A percentile compares a stretch with the other conserved stretches of the same genome.
Conservation (phyloP, 805 yeast genomes). For the Torulaspora franciscae region DNA sequence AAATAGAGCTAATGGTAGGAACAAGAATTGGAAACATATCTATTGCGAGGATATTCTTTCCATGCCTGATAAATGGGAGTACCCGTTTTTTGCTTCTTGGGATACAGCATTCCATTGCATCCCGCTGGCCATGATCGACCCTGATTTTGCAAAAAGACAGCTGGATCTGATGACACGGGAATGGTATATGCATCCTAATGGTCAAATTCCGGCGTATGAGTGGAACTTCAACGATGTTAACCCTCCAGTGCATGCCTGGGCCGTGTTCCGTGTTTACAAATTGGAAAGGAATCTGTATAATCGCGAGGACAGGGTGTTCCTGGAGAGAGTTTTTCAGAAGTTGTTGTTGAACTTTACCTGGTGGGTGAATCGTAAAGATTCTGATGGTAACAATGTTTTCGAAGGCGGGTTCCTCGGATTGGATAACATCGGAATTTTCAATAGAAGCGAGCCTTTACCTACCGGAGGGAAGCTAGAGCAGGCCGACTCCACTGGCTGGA, state of each 20-base stretch:
- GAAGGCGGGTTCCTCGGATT: constrained; percentile 93
- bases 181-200: constrained; percentile 98
- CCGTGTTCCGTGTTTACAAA: constrained; percentile 80
- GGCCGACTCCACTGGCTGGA: constrained; percentile 97
- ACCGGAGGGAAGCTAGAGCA: constrained; percentile 88
- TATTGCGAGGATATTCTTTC: constrained; percentile 84
- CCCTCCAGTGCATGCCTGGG: constrained; percentile 98
- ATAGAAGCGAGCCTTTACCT: constrained; percentile 88
- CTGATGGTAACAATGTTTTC: constrained; percentile 80
- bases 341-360: constrained; percentile 84
- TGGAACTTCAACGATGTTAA: constrained; percentile 96
- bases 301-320: constrained; percentile 70
- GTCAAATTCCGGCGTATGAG: constrained; percentile 95
- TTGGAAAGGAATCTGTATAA: constrained; percentile 82
- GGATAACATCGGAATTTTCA: constrained; percentile 89
- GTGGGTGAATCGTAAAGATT: constrained; percentile 95
- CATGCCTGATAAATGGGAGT: constrained; percentile 93
- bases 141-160: constrained; percentile 85
- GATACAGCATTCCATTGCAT: constrained; percentile 93
- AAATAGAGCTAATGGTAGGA: constrained; percentile 81
- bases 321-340: constrained; percentile 91
- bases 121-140: constrained; percentile 90
- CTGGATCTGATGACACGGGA: constrained; percentile 81
- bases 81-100: constrained; percentile 96
- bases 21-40: constrained; percentile 82